A percentile compares a stretch with the other conserved stretches of the same genome.
Evolutionary conservation across 805 yeast genomes (phyloP).

Genomic region (Candida broadrunensis): DNA sequence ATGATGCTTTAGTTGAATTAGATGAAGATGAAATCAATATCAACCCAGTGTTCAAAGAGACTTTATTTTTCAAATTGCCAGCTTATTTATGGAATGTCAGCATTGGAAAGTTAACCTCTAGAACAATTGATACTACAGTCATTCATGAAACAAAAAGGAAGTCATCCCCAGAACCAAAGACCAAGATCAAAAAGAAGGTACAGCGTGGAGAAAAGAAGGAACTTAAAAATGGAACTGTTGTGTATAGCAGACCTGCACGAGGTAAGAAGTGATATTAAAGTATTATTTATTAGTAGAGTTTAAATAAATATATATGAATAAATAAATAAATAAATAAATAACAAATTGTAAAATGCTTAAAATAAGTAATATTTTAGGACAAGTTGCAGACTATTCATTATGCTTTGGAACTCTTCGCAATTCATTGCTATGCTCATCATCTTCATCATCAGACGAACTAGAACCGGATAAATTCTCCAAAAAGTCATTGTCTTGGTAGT

Average conservation of each 20-base stretch:
- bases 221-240: conserved; percentile 62
- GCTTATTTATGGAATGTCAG: conserved; percentile 42
- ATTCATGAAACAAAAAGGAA: conserved; percentile 8
- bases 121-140: conserved; percentile 14
- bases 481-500: conserved; percentile 29
- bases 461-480: conserved; percentile 43
- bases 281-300: background rate
- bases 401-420: conserved; percentile 43
- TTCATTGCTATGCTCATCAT: conserved; percentile 26
- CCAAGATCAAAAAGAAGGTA: conserved; percentile 28
- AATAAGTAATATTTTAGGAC: background rate
- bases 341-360: conserved; percentile 1
- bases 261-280: conserved; percentile 6
- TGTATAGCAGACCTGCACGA: conserved; percentile 28
- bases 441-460: conserved; percentile 35
- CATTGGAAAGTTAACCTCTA: conserved; percentile 29
- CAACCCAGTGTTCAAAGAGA: conserved; percentile 49
- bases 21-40: conserved; percentile 46
- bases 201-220: conserved; percentile 44
- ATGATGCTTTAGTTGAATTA: conserved; percentile 29
- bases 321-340: background rate
- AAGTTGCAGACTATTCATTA: conserved; percentile 13
- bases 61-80: conserved; percentile 43
- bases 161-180: conserved; percentile 9
- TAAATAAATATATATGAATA: background rate